Evolutionary conservation across 2,329 filamentous ascomycete species (phyloP).

Genomic region (Trichophyton verrucosum): DNA sequence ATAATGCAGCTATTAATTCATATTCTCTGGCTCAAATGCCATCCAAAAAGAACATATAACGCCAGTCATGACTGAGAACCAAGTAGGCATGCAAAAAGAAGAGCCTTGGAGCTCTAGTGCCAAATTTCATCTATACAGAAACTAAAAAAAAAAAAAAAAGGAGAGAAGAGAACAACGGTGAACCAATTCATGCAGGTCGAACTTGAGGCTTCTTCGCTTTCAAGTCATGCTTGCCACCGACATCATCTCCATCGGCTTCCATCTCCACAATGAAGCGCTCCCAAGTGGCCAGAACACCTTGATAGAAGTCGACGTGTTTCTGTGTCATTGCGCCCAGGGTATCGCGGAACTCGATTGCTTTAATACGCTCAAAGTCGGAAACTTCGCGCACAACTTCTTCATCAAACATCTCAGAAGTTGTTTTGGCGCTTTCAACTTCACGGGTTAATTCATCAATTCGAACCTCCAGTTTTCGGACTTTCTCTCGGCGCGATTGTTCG

Average conservation of each 20-base stretch:
- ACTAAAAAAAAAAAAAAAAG: too few species aligned
- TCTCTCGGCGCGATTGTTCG: constrained; percentile 76
- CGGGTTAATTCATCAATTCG: constrained; percentile 82
- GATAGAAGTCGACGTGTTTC: constrained; percentile 78
- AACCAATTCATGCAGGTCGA: neutral
- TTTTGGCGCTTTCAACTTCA: constrained; percentile 78
- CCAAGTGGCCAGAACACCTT: constrained; percentile 68
- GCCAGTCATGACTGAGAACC: neutral
- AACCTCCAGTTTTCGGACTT: constrained; percentile 78
- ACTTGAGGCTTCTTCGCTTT: neutral
- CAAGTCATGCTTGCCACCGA: neutral
- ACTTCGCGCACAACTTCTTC: constrained; percentile 93
- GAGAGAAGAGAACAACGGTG: neutral
- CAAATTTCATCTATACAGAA: neutral
- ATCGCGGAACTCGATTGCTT: constrained; percentile 79
- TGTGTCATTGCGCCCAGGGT: constrained; percentile 74
- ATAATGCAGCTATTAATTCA: neutral
- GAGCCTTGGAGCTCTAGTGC: neutral
- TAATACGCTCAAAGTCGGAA: constrained; percentile 89
- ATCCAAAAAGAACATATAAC: neutral
- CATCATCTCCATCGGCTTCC: constrained; percentile 42
- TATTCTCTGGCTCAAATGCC: neutral
- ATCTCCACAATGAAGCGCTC: constrained; percentile 80
- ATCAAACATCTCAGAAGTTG: constrained; percentile 82
- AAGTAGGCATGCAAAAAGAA: neutral